These are phyloP conservation scores for Xylariales sp. DNA, from an alignment of 2,329 filamentous ascomycete genomes.

Conservation along the genomic window DNA sequence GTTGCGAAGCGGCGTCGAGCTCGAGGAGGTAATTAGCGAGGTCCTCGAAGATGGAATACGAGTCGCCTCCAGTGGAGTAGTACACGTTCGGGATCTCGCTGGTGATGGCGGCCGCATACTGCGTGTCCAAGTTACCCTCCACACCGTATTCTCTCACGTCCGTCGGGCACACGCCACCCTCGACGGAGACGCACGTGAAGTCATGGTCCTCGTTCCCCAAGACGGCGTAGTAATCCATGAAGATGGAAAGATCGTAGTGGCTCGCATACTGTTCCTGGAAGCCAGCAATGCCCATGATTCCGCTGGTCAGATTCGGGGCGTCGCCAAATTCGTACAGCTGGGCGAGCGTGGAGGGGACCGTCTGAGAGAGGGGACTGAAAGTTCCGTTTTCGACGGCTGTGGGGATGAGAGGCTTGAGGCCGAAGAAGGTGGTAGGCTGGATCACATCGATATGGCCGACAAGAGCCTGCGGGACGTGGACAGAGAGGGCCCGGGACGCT, in stretches of 20 bases:
- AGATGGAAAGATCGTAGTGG: constrained; percentile 15
- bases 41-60: constrained; percentile 16
- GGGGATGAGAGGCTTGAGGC: constrained; percentile 11
- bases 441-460: constrained; percentile 21
- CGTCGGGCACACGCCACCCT: constrained; percentile 4
- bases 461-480: constrained; percentile 22
- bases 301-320: constrained; percentile 11
- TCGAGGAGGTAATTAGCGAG: constrained; percentile 22
- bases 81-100: constrained; percentile 20
- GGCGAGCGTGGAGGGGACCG: constrained; percentile 13
- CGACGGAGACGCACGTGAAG: background rate
- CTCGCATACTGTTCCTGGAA: constrained; percentile 21
- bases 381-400: background rate
- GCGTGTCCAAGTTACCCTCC: constrained; percentile 27
- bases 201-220: background rate
- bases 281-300: constrained; percentile 29
- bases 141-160: constrained; percentile 3
- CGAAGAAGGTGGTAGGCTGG: constrained; percentile 29
- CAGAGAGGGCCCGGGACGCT: constrained; percentile 9
- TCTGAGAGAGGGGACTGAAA: constrained; percentile 12
- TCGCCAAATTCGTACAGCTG: constrained; percentile 15
- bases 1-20: constrained; percentile 7
- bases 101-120: constrained; percentile 28
- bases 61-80: constrained; percentile 22
- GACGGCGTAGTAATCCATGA: constrained; percentile 17